phyloP scores from a whole-genome alignment of 1,284 basidiomycete species.

The Sutorius eximius region DNA sequence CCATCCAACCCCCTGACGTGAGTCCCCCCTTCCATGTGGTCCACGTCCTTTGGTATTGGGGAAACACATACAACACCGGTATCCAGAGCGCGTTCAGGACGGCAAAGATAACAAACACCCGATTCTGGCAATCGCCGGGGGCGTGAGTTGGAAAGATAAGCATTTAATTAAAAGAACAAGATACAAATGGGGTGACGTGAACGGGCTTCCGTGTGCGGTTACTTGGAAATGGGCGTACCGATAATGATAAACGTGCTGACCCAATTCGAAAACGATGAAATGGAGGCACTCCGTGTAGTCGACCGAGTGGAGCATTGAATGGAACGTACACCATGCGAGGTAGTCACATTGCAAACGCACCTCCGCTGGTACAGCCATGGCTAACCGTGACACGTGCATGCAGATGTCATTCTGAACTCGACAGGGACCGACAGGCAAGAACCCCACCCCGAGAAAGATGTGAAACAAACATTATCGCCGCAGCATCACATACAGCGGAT shows the following conservation, averaged over 20 bases:
- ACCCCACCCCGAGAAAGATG: not conserved
- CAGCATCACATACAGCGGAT: slow-evolving; percentile 37
- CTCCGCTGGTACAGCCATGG: slow-evolving; percentile 1
- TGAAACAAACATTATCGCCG: slow-evolving; percentile 28
- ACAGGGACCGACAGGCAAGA: not conserved
- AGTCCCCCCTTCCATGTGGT: not conserved
- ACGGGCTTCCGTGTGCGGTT: not conserved
- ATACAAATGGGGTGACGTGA: not conserved
- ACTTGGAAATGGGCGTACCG: not conserved
- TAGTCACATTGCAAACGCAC: slow-evolving; percentile 3
- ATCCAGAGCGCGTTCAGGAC: not conserved
- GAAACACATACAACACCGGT: not conserved
- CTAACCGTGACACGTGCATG: not conserved
- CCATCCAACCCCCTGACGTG: not conserved
- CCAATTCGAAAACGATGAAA: not conserved
- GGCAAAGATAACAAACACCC: not conserved
- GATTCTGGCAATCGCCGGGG: not conserved
- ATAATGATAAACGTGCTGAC: not conserved
- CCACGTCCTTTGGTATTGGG: not conserved
- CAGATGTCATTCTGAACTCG: not conserved
- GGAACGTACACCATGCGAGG: no score
- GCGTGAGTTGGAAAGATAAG: not conserved
- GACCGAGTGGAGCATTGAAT: not conserved
- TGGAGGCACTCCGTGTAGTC: not conserved
- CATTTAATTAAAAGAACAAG: not conserved